Evolutionary conservation across 1,139 yeast species (phyloP), one percentile per base, ranked within the genome.

Genomic region (Scheffersomyces quercinus): DNA sequence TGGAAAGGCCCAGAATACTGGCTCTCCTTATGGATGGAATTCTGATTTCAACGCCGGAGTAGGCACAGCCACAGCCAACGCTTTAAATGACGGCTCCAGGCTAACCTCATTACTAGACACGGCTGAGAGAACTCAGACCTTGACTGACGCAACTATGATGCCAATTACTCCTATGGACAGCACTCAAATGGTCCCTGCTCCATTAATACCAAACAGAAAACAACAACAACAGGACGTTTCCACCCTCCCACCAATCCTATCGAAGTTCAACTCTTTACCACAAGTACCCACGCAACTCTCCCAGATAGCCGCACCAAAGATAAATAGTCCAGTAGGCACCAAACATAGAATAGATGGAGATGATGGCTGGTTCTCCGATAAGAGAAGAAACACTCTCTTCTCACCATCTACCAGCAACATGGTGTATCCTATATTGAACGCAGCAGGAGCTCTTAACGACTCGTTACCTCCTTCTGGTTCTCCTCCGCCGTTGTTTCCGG

Each of bases 331-430:
- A 20, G 29, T n/a, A 15, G 30, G n/a, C 26, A 14, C 13, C 8
- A 39, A 34, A 39, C 38, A 39, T 28, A 33, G 28, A 35, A 20
- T 34, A 12, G 33, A 26, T 14, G 28, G 12, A 14, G 20, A 24
- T 7, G 33, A 34, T 4, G 29, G 29, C 8, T 39, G 41, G 41
- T 34, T 20, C 15, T 16, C 32, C n/a, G 41, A 39, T 16, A 39
- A 39, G 14, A 39, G 41, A 34, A 33, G 38, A 29, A 15, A 31
- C 12, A n/a, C 4, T 7, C 20, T 14, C 20, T 31, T 31, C 35
- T 10, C n/a, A 14, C 20, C 35, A 5, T 11, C 35, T 3, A 31
- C 35, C 20, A 20, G 26, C 26, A 20, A 20, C 26, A 20, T 20
- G 26, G 26, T 20, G 3, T 20, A 20, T 20, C 26, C 26, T 20